Evolutionary conservation across 1,284 basidiomycete genomes (phyloP), one percentile per base, ranked within the genome.

Genomic region (Sphaerobolus stellatus): DNA sequence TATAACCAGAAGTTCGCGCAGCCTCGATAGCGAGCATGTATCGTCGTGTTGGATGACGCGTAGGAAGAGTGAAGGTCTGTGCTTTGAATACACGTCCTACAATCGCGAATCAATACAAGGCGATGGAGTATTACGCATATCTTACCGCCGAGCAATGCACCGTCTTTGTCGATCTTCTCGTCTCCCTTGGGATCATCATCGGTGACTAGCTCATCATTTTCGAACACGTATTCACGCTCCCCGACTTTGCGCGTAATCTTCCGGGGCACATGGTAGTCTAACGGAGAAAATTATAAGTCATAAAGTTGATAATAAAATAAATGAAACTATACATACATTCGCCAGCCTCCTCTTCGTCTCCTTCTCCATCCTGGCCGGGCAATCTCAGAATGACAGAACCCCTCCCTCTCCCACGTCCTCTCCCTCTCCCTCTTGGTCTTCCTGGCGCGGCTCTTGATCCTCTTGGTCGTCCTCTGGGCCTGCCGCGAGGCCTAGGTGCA

Each of bases 11-110:
- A 3, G 92, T 92, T 25, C 96, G 86, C 0, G 96, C 96, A 4
- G 94, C 95, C 66, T 99, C 96, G 59, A 99, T 98, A 11, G 96
- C 93, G 43, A 99, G 88, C 81, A 97, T 92, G 74, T 98, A 99
- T 58, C 86, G 79, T 49, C 90, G 83, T 48, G 92, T 82, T 5
- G 92, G 87, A 66, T 98, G 81, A 54, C 95, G 83, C 49, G 82
- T 82, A 0, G 92, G 87, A 1, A 94, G 84, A 14, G 82, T 75
- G 66, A 98, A 98, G 1, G 94, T 95, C 48, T 84, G 77, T 1
- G 93, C 84, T 71, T 95, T 97, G 79, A 93, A 98, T 57, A 82
- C 79, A 48, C 96, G 85, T 41, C 87, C 92, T 94, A 62, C 11
- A 59, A 29, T 18, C 25, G 36, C 46, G 13, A 54, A 48, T 16